Evolutionary conservation across 208 protist genomes (phyloP).

Genomic region (Leishmania amazonensis): DNA sequence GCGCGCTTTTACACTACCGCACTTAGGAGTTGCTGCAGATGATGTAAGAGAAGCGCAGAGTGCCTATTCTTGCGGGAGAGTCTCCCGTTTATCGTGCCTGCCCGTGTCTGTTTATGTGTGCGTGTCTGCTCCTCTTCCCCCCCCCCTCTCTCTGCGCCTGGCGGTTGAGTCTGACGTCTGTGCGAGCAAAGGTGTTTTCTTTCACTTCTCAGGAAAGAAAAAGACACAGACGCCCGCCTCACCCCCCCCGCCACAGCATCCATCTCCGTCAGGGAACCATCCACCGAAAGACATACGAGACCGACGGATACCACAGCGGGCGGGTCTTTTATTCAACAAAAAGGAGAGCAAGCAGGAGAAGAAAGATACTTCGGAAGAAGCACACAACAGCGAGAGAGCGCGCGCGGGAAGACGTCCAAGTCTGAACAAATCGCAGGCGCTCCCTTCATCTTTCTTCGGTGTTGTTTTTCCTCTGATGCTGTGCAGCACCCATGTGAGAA

Average conservation of each 20-base stretch:
- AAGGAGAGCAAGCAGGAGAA: neutral
- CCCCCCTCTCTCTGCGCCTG: neutral
- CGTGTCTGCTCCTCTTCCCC: neutral
- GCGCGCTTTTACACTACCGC: neutral
- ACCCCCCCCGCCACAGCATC: neutral
- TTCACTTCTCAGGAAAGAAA: neutral
- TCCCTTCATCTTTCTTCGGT: neutral
- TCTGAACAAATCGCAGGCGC: neutral
- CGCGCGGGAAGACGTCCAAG: neutral
- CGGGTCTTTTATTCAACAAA: neutral
- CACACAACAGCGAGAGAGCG: neutral
- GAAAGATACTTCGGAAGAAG: neutral
- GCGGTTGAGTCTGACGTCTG: neutral
- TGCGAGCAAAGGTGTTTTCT: neutral
- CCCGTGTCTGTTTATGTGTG: neutral
- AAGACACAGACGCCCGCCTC: neutral
- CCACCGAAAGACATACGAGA: neutral
- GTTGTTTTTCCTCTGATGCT: neutral
- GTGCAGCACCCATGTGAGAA: neutral
- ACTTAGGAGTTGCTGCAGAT: neutral
- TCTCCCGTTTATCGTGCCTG: neutral
- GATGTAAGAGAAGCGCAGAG: neutral
- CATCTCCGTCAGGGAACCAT: neutral
- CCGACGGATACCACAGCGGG: neutral
- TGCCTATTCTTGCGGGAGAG: neutral